Evolutionary conservation across 1,284 basidiomycete genomes (phyloP), one percentile per base, ranked within the genome.

Genomic region (Pseudozyma thailandica): DNA sequence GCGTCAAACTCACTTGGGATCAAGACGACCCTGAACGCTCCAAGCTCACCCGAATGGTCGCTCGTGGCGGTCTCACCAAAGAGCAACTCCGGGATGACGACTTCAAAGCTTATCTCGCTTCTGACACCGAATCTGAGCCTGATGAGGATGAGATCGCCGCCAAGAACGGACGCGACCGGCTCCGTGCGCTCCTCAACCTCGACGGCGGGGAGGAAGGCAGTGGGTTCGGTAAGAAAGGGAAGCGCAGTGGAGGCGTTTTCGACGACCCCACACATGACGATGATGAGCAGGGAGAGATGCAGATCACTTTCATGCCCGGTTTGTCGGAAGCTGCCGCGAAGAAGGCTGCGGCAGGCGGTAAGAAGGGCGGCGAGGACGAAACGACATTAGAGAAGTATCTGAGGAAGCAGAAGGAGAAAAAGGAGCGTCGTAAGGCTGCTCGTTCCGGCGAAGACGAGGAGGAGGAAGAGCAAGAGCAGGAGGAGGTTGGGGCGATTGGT

Each of bases 1-100:
- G 93, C 85, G 95, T 98, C 73, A 95, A 92, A 80, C 87, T 98
- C 25, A 98, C 95, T 9, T 99, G 96, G 96, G 96, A 98, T 79
- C 92, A 94, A 70, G 96, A 98, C 83, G 95, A 98, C 78, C 90
- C 92, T 2, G 91, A 95, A 80, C 90, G 96, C 18, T 87, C 86
- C 62, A 89, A 90, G 58, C 78, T 96, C 44, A 93, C 80, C 5
- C 70, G 72, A 6, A 58, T 74, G 42, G 73, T 70, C 0, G 56
- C 61, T 26, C 57, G 70, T 15, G 58, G 69, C 23, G 62, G 64
- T 1, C 49, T 79, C 33, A 72, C 50, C 21, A 64, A 60, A 31
- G 66, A 75, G 16, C 72, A 79, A 35, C 55, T 82, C 21, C 51
- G 74, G 2, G 80, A 82, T 27, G 81, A 82, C 41, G 81, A 82